Percentiles rank a stretch among this genome's conserved stretches.
Conservation (phyloP, 2,329 filamentous ascomycete species). For the Trichoderma semiorbis region DNA sequence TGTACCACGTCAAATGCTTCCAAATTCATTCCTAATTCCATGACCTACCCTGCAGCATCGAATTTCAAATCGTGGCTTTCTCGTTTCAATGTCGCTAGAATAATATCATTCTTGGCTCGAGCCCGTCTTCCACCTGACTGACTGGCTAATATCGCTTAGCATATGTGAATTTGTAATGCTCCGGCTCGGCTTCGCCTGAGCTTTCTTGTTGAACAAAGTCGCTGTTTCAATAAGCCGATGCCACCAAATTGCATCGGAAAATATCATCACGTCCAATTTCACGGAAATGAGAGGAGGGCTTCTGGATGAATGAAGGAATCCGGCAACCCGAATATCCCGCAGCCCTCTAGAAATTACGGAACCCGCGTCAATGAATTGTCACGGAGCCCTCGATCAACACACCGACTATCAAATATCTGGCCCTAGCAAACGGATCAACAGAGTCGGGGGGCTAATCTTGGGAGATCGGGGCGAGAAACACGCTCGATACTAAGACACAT, state of each 20-base stretch:
- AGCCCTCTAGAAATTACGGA: neutral
- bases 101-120: neutral
- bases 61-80: neutral
- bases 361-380: neutral
- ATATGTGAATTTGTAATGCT: neutral
- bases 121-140: neutral
- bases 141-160: conserved; percentile 4
- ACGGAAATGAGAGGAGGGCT: conserved; percentile 2
- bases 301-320: neutral
- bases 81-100: neutral
- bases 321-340: neutral
- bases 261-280: neutral
- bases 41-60: neutral
- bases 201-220: neutral
- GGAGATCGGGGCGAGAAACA: neutral
- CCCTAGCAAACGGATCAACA: neutral
- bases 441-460: neutral
- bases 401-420: neutral
- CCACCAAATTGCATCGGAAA: neutral
- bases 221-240: neutral
- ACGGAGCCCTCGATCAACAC: neutral
- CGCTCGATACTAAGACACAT: neutral
- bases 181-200: neutral
- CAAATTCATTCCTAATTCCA: neutral
- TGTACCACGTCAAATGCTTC: neutral